Conservation (phyloP, 345 rosid genomes). For the Turnera subulata region DNA sequence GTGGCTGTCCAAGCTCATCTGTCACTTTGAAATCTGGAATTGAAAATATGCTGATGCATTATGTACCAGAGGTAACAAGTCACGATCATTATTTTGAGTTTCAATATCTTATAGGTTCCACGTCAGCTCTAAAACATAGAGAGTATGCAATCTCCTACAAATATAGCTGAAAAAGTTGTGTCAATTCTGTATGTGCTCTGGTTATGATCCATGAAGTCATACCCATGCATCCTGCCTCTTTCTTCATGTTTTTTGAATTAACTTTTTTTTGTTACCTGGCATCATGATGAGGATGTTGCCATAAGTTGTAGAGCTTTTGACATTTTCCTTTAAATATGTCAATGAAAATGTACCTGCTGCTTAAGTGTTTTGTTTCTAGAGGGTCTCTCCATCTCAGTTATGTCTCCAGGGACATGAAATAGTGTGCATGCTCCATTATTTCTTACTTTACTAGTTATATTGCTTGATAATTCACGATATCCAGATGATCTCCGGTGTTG, state of each 20-base stretch:
- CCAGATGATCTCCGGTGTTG: not conserved
- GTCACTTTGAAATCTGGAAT: slow-evolving; percentile 98
- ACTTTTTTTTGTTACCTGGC: too few species aligned
- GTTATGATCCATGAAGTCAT: not conserved
- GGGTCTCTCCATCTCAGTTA: not conserved
- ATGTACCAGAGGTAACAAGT: slow-evolving; percentile 78
- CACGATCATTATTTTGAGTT: not conserved
- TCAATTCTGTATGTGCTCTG: not conserved
- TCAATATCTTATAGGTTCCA: not conserved
- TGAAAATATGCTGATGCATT: slow-evolving; percentile 98
- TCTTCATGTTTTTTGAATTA: too few species aligned
- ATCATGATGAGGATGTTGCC: too few species aligned
- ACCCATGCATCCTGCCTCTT: not conserved
- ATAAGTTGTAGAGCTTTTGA: too few species aligned
- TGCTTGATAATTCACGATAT: too few species aligned
- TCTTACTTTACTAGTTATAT: not conserved
- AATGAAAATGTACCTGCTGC: not conserved
- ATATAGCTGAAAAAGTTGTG: not conserved
- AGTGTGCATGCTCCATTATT: slow-evolving; percentile 3
- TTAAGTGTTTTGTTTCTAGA: not conserved
- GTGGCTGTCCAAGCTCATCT: slow-evolving; percentile 98
- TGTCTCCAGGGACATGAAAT: not conserved
- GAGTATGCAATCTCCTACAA: not conserved
- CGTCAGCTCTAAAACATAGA: not conserved
- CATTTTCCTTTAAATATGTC: not conserved